A percentile compares a stretch with the other conserved stretches of the same genome.
phyloP scores from a whole-genome alignment of 176 grass and related monocot species.

The Eragrostis curvula region DNA sequence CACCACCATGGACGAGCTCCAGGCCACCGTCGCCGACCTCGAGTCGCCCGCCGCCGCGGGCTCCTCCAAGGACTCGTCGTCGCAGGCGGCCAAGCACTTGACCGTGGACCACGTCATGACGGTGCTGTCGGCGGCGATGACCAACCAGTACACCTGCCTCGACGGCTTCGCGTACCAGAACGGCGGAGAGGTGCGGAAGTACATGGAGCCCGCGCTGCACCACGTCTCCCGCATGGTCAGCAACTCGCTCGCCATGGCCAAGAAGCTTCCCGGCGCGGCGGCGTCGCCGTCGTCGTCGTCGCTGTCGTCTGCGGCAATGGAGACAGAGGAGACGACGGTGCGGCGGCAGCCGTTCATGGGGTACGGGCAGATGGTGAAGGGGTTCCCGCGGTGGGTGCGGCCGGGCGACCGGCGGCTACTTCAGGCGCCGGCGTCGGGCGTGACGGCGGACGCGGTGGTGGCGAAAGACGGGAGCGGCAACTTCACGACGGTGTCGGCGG shows the following conservation, averaged over 20 bases:
- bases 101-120: conserved; percentile 62
- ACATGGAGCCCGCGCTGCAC: conserved; percentile 48
- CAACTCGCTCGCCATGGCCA: conserved; percentile 89
- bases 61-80: neutral
- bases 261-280: conserved; percentile 51
- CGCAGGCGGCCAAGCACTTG: neutral
- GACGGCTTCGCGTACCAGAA: conserved; percentile 67
- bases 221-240: conserved; percentile 69
- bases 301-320: too few relatives aligned
- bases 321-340: neutral
- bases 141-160: conserved; percentile 88
- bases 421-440: conserved; percentile 49
- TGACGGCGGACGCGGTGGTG: conserved; percentile 57
- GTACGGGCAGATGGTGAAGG: conserved; percentile 63
- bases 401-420: conserved; percentile 62
- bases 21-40: conserved; percentile 44
- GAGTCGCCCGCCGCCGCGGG: neutral
- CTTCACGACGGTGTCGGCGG: conserved; percentile 66
- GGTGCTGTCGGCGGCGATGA: conserved; percentile 79
- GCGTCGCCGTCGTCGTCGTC: too few relatives aligned
- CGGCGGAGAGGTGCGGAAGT: conserved; percentile 32
- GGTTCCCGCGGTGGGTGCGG: conserved; percentile 70
- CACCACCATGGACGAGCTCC: conserved; percentile 70
- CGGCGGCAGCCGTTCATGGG: conserved; percentile 59
- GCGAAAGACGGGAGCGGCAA: conserved; percentile 70